Percentiles rank a stretch among this genome's conserved stretches.
Evolutionary conservation across 805 yeast genomes (phyloP).

Genomic region (Yarrowia keelungensis): DNA sequence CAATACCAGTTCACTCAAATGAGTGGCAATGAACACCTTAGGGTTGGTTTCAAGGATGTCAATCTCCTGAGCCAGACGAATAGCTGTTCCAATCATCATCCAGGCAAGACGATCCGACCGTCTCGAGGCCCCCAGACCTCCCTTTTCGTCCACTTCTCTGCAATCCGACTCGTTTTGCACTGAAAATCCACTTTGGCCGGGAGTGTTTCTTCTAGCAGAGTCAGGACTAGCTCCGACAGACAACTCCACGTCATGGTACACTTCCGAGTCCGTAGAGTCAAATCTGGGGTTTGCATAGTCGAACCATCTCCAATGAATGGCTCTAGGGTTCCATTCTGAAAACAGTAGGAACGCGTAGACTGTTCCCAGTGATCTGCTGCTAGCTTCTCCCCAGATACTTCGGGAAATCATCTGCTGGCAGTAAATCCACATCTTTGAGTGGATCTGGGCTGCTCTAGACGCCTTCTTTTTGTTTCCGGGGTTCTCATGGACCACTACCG

Average conservation of each 20-base stretch:
- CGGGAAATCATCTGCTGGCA: conserved; percentile 82
- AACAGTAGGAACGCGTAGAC: conserved; percentile 81
- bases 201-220: conserved; percentile 18
- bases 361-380: conserved; percentile 85
- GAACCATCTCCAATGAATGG: conserved; percentile 86
- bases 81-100: conserved; percentile 90
- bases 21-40: conserved; percentile 80
- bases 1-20: conserved; percentile 79
- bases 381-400: conserved; percentile 94
- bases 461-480: conserved; percentile 25
- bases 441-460: conserved; percentile 59
- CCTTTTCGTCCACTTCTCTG: conserved; percentile 55
- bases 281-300: conserved; percentile 62
- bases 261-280: conserved; percentile 41
- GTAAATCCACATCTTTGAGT: conserved; percentile 81
- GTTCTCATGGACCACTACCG: conserved; percentile 38
- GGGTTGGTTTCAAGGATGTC: conserved; percentile 77
- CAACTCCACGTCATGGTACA: conserved; percentile 38
- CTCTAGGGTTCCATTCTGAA: conserved; percentile 96
- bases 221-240: conserved; percentile 24
- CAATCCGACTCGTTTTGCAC: conserved; percentile 6
- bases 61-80: conserved; percentile 85
- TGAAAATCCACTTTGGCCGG: background rate
- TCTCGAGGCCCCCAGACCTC: conserved; percentile 84
- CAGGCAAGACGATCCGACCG: conserved; percentile 90